phyloP scores from a whole-genome alignment of 768 basidiomycete genomes.

The Mycena sanguinolenta region DNA sequence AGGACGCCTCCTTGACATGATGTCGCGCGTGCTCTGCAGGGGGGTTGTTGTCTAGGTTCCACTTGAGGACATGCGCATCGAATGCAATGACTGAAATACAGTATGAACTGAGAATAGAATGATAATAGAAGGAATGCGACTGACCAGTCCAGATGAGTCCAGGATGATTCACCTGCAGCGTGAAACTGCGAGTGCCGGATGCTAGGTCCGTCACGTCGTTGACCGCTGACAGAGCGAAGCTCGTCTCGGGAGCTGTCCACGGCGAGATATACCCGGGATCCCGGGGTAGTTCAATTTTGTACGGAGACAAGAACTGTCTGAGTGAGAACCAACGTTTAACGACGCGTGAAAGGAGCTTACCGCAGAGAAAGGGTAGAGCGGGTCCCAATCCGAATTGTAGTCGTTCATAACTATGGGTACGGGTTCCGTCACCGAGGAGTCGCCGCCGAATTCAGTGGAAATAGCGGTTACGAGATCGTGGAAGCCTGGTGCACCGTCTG shows the following conservation, averaged over 20 bases:
- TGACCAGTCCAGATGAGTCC: conserved; percentile 89
- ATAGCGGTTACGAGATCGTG: conserved; percentile 71
- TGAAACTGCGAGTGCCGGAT: conserved; percentile 78
- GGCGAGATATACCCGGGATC: conserved; percentile 64
- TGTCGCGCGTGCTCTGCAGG: conserved; percentile 83
- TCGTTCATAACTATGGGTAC: conserved; percentile 74
- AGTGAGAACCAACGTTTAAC: neutral
- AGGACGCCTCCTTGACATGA: conserved; percentile 93
- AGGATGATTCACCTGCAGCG: conserved; percentile 79
- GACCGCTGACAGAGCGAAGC: conserved; percentile 69
- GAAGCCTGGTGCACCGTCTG: conserved; percentile 88
- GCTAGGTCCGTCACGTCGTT: conserved; percentile 67
- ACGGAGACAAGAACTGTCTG: conserved; percentile 84
- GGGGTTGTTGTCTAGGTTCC: conserved; percentile 86
- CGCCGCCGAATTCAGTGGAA: conserved; percentile 72
- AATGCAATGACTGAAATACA: conserved; percentile 80
- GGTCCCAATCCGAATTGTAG: conserved; percentile 90
- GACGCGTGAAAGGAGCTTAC: conserved; percentile 49
- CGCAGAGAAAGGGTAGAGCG: conserved; percentile 83
- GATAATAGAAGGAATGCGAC: conserved; percentile 29
- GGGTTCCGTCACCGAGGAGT: conserved; percentile 49
- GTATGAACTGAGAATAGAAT: neutral
- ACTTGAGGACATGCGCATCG: conserved; percentile 88
- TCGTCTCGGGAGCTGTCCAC: conserved; percentile 47
- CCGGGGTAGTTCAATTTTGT: conserved; percentile 77